These are phyloP conservation scores for Aegilops umbellulata DNA, from an alignment of 176 grass and related monocot species.

Conservation along the genomic window DNA sequence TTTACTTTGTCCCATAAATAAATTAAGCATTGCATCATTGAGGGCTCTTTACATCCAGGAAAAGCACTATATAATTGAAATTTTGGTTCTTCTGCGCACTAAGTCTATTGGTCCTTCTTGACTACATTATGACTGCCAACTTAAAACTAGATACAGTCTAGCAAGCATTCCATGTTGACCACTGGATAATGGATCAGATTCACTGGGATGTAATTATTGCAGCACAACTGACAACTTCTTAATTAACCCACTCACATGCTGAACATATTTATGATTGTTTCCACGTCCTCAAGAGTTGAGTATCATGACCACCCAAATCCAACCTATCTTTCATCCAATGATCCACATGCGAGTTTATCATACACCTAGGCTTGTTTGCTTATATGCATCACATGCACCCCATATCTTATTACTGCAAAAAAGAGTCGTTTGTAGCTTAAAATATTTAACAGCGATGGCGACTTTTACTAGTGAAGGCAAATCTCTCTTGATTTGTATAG, in stretches of 20 bases:
- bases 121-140: background rate
- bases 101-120: conserved; percentile 4
- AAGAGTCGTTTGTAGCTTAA: background rate
- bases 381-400: background rate
- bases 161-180: background rate
- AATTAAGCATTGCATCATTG: conserved; percentile 11
- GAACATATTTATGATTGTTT: background rate
- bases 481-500: background rate
- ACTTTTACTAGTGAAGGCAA: background rate
- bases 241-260: background rate
- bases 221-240: background rate
- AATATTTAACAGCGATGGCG: background rate
- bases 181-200: conserved; percentile 4
- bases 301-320: conserved; percentile 12
- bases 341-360: background rate
- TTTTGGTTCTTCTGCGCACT: conserved; percentile 6
- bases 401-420: background rate
- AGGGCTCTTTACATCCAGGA: background rate
- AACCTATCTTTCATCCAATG: background rate
- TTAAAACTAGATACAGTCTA: conserved; percentile 1
- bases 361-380: background rate
- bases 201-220: background rate
- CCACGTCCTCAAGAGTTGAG: background rate
- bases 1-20: conserved; percentile 18
- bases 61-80: background rate